Conservation (phyloP, 139 green algal species). For the Volvox reticuliferus region DNA sequence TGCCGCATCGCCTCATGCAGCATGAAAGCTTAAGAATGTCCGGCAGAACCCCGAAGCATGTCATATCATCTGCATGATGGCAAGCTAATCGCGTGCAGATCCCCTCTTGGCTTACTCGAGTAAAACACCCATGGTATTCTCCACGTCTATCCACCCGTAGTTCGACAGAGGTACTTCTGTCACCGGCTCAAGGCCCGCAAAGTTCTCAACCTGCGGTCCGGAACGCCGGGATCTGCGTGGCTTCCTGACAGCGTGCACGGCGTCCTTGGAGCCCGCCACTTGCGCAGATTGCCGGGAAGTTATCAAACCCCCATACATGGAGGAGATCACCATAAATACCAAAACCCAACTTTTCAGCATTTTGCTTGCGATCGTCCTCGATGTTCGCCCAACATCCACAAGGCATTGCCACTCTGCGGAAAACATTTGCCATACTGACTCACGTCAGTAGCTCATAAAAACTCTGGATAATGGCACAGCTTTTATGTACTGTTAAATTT, state of each 20-base stretch:
- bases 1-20: no score
- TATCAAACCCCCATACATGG: not conserved
- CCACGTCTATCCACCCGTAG: not conserved
- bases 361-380: no score
- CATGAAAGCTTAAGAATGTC: no score
- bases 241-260: not conserved
- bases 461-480: no score
- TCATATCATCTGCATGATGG: no score
- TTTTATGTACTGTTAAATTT: no score
- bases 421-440: no score
- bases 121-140: not conserved
- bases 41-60: no score
- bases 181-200: not conserved
- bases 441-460: no score
- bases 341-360: not conserved
- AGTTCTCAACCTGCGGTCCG: not conserved
- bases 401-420: no score
- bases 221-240: not conserved
- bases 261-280: not conserved
- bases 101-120: conserved; percentile 7
- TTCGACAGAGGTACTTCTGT: not conserved
- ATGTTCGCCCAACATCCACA: no score
- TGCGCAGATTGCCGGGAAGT: not conserved
- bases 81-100: not conserved
- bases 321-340: not conserved